A percentile compares a stretch with the other conserved stretches of the same genome.
Evolutionary conservation across 2,329 filamentous ascomycete species (phyloP).

Genomic region (Apiospora koreana): DNA sequence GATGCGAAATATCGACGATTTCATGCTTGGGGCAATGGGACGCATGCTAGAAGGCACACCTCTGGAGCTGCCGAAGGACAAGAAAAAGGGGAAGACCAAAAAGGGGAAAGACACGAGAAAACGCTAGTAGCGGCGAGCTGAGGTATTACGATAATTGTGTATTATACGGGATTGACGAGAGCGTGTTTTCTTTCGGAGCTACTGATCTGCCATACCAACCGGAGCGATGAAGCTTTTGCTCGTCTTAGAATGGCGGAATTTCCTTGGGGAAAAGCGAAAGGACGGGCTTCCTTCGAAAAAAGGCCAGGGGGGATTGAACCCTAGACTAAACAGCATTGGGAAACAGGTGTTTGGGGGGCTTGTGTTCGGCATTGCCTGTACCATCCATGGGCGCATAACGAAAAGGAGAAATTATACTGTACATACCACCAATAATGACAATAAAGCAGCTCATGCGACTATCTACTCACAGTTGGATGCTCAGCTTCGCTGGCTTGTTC

Average conservation of each 20-base stretch:
- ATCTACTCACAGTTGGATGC: background rate
- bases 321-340: constrained; percentile 8
- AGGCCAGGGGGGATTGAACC: background rate
- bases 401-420: constrained; percentile 1
- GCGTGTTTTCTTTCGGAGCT: constrained; percentile 18
- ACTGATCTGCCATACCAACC: constrained; percentile 1
- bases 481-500: background rate
- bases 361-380: background rate
- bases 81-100: constrained; percentile 62
- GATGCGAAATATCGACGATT: constrained; percentile 70
- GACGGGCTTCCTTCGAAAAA: constrained; percentile 14
- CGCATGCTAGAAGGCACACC: constrained; percentile 59
- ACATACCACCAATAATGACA: constrained; percentile 3
- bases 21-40: constrained; percentile 71
- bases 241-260: background rate
- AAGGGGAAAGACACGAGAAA: constrained; percentile 50
- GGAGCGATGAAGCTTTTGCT: background rate
- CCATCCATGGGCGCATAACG: background rate
- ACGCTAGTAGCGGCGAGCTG: background rate
- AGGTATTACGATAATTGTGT: constrained; percentile 11
- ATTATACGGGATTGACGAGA: constrained; percentile 8
- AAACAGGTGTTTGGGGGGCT: constrained; percentile 9
- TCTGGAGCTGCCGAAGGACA: constrained; percentile 65
- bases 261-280: constrained; percentile 5
- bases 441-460: background rate